phyloP scores from a whole-genome alignment of 306 rosid species.

The Corylus americana region DNA sequence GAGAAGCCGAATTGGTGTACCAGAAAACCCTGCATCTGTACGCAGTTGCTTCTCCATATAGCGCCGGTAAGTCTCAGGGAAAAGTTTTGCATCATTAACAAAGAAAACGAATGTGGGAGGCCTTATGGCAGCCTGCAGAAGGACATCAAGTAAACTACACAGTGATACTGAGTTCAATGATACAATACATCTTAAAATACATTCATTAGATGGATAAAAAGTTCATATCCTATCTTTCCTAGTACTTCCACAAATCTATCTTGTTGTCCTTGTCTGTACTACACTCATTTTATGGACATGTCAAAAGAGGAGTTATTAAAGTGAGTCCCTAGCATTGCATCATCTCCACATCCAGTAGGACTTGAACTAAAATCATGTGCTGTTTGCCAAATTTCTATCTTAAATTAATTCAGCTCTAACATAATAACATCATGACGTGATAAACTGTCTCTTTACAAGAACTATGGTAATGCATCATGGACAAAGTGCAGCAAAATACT shows the following conservation, averaged over 20 bases:
- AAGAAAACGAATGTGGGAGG: slow-evolving; percentile 96
- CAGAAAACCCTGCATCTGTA: slow-evolving; percentile 80
- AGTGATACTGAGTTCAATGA: background rate
- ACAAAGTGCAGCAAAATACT: slow-evolving; percentile 11
- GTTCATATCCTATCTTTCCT: background rate
- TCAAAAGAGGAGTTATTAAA: background rate
- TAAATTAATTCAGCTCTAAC: background rate
- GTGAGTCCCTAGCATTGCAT: background rate
- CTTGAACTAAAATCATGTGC: background rate
- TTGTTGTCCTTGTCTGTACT: background rate
- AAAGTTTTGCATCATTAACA: slow-evolving; percentile 91
- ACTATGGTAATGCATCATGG: background rate
- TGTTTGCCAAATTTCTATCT: background rate
- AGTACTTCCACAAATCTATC: background rate
- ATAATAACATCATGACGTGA: background rate
- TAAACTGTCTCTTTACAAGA: background rate
- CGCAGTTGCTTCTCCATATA: slow-evolving; percentile 94
- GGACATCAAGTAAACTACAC: slow-evolving; percentile 8
- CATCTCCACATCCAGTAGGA: background rate
- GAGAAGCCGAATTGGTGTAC: slow-evolving; percentile 86
- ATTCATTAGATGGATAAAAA: background rate
- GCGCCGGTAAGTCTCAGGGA: slow-evolving; percentile 80
- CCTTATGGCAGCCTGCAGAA: slow-evolving; percentile 90
- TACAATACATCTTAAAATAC: background rate
- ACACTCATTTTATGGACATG: background rate